Base-by-base conservation (phyloP, 139 green algal genomes). In the Monoraphidium neglectum region DNA sequence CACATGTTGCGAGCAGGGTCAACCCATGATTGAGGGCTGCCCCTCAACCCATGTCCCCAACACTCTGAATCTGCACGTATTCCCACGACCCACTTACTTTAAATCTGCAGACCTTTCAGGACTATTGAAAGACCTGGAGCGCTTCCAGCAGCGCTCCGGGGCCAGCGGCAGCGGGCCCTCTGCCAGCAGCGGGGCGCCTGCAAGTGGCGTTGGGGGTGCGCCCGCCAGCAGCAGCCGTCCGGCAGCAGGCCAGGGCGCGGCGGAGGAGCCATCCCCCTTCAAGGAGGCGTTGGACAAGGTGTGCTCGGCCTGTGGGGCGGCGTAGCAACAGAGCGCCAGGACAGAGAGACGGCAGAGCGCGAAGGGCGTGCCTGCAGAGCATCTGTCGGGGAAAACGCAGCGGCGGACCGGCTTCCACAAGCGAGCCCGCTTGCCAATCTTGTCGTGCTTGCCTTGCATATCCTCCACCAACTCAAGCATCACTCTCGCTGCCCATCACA, bases 251-350 rank as follows among this genome's bases (percentile, higher is more conserved):
- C 2, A 36, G 38, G 60, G 68, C n/a, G 47, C 4, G 32, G 56
- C 49, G 54, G n/a, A 59, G 54, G 5, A n/a, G 33, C 36, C 28
- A 49, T 71, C 36, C 21, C 18, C 46, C 13, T 1, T 82, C 26
- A 90, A 90, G 60, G 80, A 90, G 10, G 56, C 61, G 1, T 47
- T 90, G 30, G 82, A 90, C 75, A 91, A 92, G 78, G 81, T 87
- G 30, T 3, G 62, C 0, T 2, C 4, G 12, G 26, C 35, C 30
- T 49, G 26, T 1, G 23, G 5, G 8, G 21, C n/a, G 68, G 23
- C 66, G 13, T 10, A 38, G 1, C 24, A n/a, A n/a, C n/a, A n/a
- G n/a, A n/a, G n/a, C n/a, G n/a, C n/a, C n/a, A n/a, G n/a, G n/a
- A n/a, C n/a, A n/a, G n/a, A n/a, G n/a, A n/a, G n/a, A n/a, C n/a